Evolutionary conservation across 805 yeast genomes (phyloP), one percentile per base, ranked within the genome.

Genomic region (Lachancea quebecensis): DNA sequence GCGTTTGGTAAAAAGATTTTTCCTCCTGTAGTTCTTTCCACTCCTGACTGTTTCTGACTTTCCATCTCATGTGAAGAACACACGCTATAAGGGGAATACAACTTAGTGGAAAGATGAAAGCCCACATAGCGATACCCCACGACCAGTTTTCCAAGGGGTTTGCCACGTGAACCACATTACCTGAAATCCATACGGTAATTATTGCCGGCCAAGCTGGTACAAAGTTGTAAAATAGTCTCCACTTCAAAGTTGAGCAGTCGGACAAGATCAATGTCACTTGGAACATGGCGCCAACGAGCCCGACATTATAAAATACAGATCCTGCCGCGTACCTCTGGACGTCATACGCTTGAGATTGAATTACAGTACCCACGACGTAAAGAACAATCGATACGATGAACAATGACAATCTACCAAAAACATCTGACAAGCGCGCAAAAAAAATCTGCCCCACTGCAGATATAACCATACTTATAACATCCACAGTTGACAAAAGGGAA

Each of bases 41-140:
- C 48, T 78, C 81, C n/a, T 69, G 71, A 14, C 75, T 73, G 45
- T 67, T 73, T 14, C 70, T 55, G 10, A 85, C 88, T 45, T 63
- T 57, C 53, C 64, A 66, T 51, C 73, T 60, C 83, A 82, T 79
- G 59, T 80, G 82, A 4, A 70, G 16, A 53, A 79, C 64, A 55
- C 81, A 72, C 9, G 53, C 50, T 9, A 81, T 52, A 42, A 84
- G 62, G 17, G 90, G 91, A 12, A 83, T 43, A 52, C 81, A 67
- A 4, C 78, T 57, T 35, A 81, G 66, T 33, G 90, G 90, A 71
- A 79, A 76, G 51, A 84, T 81, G 54, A 81, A 79, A 1, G 88
- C 88, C 85, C 85, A 84, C 76, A 84, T 82, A 36, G 82, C 88
- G 53, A 82, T 77, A 56, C 82, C 82, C 90, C 90, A 84, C 10